Evolutionary conservation across 2,329 filamentous ascomycete species (phyloP), one percentile per base, ranked within the genome.

Genomic region (Fusarium sp.): DNA sequence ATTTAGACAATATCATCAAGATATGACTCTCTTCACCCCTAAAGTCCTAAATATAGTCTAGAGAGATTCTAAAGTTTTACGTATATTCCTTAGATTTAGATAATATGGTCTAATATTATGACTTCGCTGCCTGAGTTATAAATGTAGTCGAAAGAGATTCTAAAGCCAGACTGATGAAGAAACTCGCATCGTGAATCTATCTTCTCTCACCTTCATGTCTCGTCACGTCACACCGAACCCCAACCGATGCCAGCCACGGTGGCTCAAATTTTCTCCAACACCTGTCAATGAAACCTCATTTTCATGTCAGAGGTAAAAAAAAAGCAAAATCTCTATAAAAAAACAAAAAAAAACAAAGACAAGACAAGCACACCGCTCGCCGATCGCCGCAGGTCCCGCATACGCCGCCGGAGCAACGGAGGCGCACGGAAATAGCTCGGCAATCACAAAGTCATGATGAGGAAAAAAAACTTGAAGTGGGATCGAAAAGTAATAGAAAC

Each of bases 341-440:
- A n/a, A n/a, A n/a, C n/a, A n/a, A n/a, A 65, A 65, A 58, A 44
- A 21, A 23, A 14, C 35, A 48, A 35, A 44, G 23, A 60, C 33
- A 29, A 25, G 23, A 18, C 35, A 46, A 60, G 23, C 38, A 63
- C 49, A 56, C 44, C 42, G 55, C 42, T 52, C 51, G 66, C 70
- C 51, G 73, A 71, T 73, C 69, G 60, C 66, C 62, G 72, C 60
- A 63, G 46, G 46, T 56, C 60, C 69, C 65, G 60, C 60, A 72
- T 29, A 52, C 23, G 66, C 57, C 56, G 38, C 68, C 74, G 73
- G 74, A 69, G 74, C 62, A 74, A 49, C 23, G 66, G 66, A 69
- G 41, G n/a, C 31, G 35, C 9, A 45, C 74, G 74, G 74, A 73
- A 75, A 74, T 76, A 76, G 63, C 70, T 76, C 74, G 74, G 74